A percentile compares a stretch with the other conserved stretches of the same genome.
phyloP scores from a whole-genome alignment of 768 basidiomycete genomes.

The Trametes sanguinea region DNA sequence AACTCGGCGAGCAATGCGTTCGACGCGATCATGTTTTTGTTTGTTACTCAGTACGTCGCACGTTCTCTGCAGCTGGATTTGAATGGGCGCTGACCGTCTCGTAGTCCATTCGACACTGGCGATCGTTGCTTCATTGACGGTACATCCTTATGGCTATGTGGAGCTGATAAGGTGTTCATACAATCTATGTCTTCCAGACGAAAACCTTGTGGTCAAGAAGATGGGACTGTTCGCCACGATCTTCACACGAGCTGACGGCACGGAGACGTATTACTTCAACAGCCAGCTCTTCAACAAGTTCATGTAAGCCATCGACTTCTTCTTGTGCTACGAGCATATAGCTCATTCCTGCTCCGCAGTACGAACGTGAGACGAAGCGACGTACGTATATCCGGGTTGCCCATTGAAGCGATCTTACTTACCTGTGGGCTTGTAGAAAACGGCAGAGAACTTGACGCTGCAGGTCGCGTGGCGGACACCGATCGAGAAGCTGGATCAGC shows the following conservation, averaged over 20 bases:
- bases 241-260: conserved; percentile 72
- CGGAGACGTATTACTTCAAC: conserved; percentile 82
- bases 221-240: conserved; percentile 82
- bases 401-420: neutral
- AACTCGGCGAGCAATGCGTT: conserved; percentile 70
- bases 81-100: conserved; percentile 13
- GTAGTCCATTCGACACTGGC: conserved; percentile 77
- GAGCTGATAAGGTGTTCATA: neutral
- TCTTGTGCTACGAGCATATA: neutral
- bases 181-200: conserved; percentile 39
- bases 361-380: conserved; percentile 75
- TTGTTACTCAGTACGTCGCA: conserved; percentile 74
- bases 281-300: conserved; percentile 75
- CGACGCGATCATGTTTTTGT: conserved; percentile 80
- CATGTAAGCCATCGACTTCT: conserved; percentile 48
- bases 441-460: conserved; percentile 64
- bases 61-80: neutral
- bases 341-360: conserved; percentile 35
- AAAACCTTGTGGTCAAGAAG: conserved; percentile 75
- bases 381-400: conserved; percentile 36
- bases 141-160: conserved; percentile 28
- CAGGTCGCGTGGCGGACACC: conserved; percentile 79
- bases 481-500: conserved; percentile 65
- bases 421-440: conserved; percentile 48
- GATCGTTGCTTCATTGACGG: conserved; percentile 78